These are phyloP conservation scores for Gymnopilus junonius DNA, from an alignment of 768 basidiomycete species.

Conservation along the genomic window DNA sequence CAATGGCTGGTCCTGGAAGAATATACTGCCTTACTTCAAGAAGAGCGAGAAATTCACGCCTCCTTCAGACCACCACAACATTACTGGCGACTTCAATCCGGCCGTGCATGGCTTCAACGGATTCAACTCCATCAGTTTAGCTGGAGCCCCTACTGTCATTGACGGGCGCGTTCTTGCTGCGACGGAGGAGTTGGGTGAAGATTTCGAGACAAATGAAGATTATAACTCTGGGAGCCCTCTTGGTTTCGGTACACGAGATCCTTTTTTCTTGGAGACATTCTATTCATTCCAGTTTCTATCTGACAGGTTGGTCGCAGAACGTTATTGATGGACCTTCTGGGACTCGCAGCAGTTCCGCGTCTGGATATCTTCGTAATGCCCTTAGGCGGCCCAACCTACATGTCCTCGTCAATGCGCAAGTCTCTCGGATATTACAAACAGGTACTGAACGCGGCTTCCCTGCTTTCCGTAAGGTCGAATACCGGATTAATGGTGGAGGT, in stretches of 20 bases:
- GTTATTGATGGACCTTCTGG: too few relatives aligned
- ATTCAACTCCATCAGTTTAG: conserved; percentile 22
- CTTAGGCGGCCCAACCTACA: conserved; percentile 19
- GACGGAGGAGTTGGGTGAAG: conserved; percentile 22
- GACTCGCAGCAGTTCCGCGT: conserved; percentile 19
- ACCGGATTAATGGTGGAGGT: too few relatives aligned
- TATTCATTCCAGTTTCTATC: too few relatives aligned
- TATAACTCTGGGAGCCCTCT: conserved; percentile 20
- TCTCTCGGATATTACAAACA: conserved; percentile 14
- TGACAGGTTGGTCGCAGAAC: too few relatives aligned
- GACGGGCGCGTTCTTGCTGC: conserved; percentile 30
- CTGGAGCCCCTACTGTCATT: conserved; percentile 21
- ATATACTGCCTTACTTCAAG: conserved; percentile 10
- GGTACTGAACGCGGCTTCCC: background rate
- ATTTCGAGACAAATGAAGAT: conserved; percentile 40
- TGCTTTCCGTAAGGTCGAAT: conserved; percentile 15
- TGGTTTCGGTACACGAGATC: conserved; percentile 13
- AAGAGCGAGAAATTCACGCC: conserved; percentile 33
- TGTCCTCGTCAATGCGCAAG: conserved; percentile 17
- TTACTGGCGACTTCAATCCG: conserved; percentile 35
- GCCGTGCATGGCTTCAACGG: conserved; percentile 30
- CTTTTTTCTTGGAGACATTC: background rate
- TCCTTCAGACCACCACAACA: conserved; percentile 27
- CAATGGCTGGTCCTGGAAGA: conserved; percentile 10
- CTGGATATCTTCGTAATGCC: conserved; percentile 17